Conservation (phyloP, 805 yeast species). For the Monosporozyma solicola region DNA sequence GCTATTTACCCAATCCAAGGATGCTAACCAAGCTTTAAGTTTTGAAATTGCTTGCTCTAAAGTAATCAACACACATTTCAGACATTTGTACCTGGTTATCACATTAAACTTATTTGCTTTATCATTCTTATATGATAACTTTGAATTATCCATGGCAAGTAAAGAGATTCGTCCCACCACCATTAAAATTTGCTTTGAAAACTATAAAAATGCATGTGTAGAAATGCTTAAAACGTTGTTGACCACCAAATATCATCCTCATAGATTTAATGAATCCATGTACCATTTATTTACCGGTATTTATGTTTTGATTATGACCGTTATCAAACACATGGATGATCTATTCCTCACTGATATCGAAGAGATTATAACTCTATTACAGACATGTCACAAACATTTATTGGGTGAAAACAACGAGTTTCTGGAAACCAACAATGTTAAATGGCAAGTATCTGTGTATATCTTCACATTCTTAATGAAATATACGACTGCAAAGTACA, state of each 20-base stretch:
- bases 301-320: conserved; percentile 14
- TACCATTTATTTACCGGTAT: conserved; percentile 19
- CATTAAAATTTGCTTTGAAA: conserved; percentile 7
- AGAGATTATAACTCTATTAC: conserved; percentile 8
- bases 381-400: conserved; percentile 10
- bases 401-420: conserved; percentile 13
- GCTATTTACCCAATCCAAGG: conserved; percentile 11
- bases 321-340: conserved; percentile 14
- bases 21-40: conserved; percentile 13
- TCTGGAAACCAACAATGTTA: conserved; percentile 15
- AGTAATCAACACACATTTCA: conserved; percentile 19
- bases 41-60: conserved; percentile 17
- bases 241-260: conserved; percentile 14
- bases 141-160: conserved; percentile 6
- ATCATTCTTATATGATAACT: conserved; percentile 15
- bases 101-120: conserved; percentile 15
- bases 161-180: conserved; percentile 11
- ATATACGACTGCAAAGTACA: conserved; percentile 5
- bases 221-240: conserved; percentile 15
- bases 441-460: conserved; percentile 21
- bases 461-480: conserved; percentile 18
- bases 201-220: conserved; percentile 9
- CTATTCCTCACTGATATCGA: conserved; percentile 7
- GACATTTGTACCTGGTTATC: conserved; percentile 13
- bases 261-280: conserved; percentile 17